Evolutionary conservation across 2,329 filamentous ascomycete species (phyloP).

Genomic region (Claviceps digitariae): DNA sequence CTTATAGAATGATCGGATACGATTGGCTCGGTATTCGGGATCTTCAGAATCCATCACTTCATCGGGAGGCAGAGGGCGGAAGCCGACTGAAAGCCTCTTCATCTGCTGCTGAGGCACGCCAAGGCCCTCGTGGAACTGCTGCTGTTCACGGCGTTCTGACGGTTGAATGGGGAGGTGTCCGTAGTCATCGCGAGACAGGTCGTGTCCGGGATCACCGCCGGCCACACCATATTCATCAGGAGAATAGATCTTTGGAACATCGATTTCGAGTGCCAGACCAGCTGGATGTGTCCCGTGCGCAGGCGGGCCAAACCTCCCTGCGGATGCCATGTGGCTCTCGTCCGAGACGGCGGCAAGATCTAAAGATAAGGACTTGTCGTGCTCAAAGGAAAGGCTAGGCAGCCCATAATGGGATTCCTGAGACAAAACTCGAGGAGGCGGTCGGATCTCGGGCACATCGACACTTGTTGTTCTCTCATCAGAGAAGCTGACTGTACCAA

Average conservation of each 20-base stretch:
- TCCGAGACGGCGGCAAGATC: slow-evolving; percentile 6
- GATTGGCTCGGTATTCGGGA: slow-evolving; percentile 85
- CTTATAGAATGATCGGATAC: slow-evolving; percentile 97
- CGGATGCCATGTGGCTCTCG: slow-evolving; percentile 8
- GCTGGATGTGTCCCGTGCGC: slow-evolving; percentile 15
- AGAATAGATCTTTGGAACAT: slow-evolving; percentile 19
- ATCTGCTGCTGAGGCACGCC: slow-evolving; percentile 41
- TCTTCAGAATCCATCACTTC: slow-evolving; percentile 71
- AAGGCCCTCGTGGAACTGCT: slow-evolving; percentile 24
- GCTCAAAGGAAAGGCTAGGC: slow-evolving; percentile 11
- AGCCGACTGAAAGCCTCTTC: slow-evolving; percentile 51
- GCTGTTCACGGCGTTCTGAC: slow-evolving; percentile 20
- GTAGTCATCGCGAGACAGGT: slow-evolving; percentile 6
- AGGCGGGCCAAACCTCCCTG: slow-evolving; percentile 12
- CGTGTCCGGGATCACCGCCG: slow-evolving; percentile 2
- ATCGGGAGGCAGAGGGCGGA: slow-evolving; percentile 79
- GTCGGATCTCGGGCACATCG: slow-evolving; percentile 15
- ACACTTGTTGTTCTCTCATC: slow-evolving; percentile 13
- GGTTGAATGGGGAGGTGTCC: slow-evolving; percentile 15
- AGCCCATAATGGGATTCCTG: slow-evolving; percentile 14
- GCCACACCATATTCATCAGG: slow-evolving; percentile 10
- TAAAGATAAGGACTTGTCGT: slow-evolving; percentile 7
- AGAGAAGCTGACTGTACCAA: slow-evolving; percentile 21
- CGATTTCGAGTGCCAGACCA: slow-evolving; percentile 22
- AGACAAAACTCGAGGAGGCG: slow-evolving; percentile 17